A percentile compares a stretch with the other conserved stretches of the same genome.
These are phyloP conservation scores for Rhodotorula sp. DNA, from an alignment of 1,284 basidiomycete species.

Conservation along the genomic window DNA sequence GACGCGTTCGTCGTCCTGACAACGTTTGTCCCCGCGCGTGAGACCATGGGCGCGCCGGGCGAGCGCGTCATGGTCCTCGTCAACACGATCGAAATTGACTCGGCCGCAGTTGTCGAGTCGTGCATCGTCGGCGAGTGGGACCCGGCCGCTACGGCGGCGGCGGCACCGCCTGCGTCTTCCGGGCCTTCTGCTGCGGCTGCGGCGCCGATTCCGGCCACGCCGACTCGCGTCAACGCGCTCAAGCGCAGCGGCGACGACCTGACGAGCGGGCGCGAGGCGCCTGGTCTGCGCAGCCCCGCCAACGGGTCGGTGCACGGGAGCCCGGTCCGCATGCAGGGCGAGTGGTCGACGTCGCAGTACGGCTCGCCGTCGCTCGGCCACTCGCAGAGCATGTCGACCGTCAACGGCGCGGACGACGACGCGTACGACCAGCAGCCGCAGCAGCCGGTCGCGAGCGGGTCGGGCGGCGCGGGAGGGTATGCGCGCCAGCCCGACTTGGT, in stretches of 20 bases:
- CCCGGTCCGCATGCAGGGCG: conserved; percentile 7
- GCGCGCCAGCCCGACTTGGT: conserved; percentile 34
- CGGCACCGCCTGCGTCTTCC: neutral
- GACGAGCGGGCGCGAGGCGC: conserved; percentile 20
- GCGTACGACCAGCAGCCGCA: neutral
- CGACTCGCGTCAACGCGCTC: conserved; percentile 13
- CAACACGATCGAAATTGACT: conserved; percentile 19
- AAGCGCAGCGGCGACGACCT: conserved; percentile 38
- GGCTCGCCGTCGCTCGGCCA: neutral
- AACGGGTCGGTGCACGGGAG: neutral
- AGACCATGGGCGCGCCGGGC: conserved; percentile 22
- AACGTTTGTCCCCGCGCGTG: conserved; percentile 31
- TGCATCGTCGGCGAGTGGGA: conserved; percentile 40
- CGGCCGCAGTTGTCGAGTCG: conserved; percentile 17
- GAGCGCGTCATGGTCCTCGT: conserved; percentile 34
- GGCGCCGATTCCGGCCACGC: conserved; percentile 9
- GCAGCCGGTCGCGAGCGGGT: neutral
- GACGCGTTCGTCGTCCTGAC: conserved; percentile 42
- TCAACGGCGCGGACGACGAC: neutral
- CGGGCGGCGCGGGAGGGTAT: neutral
- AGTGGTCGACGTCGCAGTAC: conserved; percentile 9
- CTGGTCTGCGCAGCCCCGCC: conserved; percentile 17
- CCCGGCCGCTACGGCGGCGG: neutral
- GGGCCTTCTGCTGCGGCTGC: neutral
- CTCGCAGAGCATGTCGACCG: neutral